A percentile compares a stretch with the other conserved stretches of the same genome.
phyloP scores from a whole-genome alignment of 192 early-diverging fungal genomes.

The Geranomyces variabilis region DNA sequence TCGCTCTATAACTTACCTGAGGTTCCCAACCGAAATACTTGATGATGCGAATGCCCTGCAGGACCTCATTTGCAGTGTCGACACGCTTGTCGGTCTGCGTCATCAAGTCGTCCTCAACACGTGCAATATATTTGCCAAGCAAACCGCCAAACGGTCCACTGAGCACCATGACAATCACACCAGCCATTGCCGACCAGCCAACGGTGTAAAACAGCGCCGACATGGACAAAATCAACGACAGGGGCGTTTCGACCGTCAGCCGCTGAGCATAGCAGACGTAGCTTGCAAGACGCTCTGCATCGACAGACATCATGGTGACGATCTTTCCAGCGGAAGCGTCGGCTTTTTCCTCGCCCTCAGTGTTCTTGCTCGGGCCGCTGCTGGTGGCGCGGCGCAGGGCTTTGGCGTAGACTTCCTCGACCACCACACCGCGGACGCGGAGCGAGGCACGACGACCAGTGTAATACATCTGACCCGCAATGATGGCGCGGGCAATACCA shows the following conservation, averaged over 20 bases:
- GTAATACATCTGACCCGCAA: slow-evolving; percentile 49
- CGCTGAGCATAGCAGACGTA: slow-evolving; percentile 17
- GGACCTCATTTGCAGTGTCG: slow-evolving; percentile 80
- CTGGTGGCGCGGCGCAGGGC: slow-evolving; percentile 23
- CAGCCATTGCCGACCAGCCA: slow-evolving; percentile 81
- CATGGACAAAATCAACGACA: slow-evolving; percentile 12
- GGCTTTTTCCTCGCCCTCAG: slow-evolving; percentile 28
- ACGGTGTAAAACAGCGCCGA: slow-evolving; percentile 65
- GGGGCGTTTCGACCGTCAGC: slow-evolving; percentile 19
- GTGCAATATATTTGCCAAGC: slow-evolving; percentile 36
- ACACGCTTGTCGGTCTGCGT: slow-evolving; percentile 74
- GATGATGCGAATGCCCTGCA: slow-evolving; percentile 89
- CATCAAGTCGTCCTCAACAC: slow-evolving; percentile 60
- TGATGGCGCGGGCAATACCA: slow-evolving; percentile 17
- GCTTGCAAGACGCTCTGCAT: slow-evolving; percentile 7
- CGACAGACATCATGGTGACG: slow-evolving; percentile 39
- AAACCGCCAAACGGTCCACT: slow-evolving; percentile 33
- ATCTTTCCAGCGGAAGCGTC: slow-evolving; percentile 41
- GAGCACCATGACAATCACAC: slow-evolving; percentile 67
- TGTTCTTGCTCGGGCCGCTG: slow-evolving; percentile 13
- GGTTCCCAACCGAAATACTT: slow-evolving; percentile 74
- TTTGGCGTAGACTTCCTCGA: slow-evolving; percentile 53
- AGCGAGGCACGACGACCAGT: slow-evolving; percentile 40
- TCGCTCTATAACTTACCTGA: slow-evolving; percentile 24
- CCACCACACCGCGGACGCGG: slow-evolving; percentile 42